Conservation (phyloP, 371 early-diverging fungal genomes). For the Thermomucor indicae-seudaticae region DNA sequence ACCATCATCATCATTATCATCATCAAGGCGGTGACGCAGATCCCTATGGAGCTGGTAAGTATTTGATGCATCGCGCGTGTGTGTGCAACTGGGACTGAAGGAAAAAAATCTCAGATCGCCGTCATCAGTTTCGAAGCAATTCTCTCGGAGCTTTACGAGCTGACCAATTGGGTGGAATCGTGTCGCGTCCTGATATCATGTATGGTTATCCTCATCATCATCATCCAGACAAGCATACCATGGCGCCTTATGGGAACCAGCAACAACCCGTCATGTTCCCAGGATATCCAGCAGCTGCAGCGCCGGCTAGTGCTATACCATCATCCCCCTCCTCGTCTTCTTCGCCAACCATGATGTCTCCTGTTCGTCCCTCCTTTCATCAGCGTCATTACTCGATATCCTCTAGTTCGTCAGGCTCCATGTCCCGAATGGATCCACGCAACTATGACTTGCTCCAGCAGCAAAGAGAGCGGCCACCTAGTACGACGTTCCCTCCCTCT, state of each 20-base stretch:
- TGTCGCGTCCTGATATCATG: slow-evolving; percentile 1
- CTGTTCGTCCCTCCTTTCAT: slow-evolving; percentile 24
- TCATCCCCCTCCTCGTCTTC: slow-evolving; percentile 31
- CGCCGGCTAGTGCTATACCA: no score
- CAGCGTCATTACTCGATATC: slow-evolving; percentile 25
- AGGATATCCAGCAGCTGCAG: slow-evolving; percentile 12
- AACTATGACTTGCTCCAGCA: slow-evolving; percentile 9
- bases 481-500: no score
- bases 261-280: slow-evolving; percentile 8
- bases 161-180: not conserved
- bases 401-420: slow-evolving; percentile 18
- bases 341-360: slow-evolving; percentile 33
- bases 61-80: not conserved
- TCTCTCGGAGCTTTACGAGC: slow-evolving; percentile 15
- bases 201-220: not conserved
- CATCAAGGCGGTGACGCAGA: slow-evolving; percentile 15
- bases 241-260: slow-evolving; percentile 7
- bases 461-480: slow-evolving; percentile 5
- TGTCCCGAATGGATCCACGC: slow-evolving; percentile 21
- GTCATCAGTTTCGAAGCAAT: slow-evolving; percentile 35
- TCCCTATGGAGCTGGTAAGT: slow-evolving; percentile 3
- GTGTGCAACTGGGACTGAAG: not conserved
- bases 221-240: slow-evolving; percentile 3
- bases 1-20: slow-evolving; percentile 10
- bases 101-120: slow-evolving; percentile 20